Evolutionary conservation across 2,329 filamentous ascomycete genomes (phyloP).

Genomic region (Neurospora crassa): DNA sequence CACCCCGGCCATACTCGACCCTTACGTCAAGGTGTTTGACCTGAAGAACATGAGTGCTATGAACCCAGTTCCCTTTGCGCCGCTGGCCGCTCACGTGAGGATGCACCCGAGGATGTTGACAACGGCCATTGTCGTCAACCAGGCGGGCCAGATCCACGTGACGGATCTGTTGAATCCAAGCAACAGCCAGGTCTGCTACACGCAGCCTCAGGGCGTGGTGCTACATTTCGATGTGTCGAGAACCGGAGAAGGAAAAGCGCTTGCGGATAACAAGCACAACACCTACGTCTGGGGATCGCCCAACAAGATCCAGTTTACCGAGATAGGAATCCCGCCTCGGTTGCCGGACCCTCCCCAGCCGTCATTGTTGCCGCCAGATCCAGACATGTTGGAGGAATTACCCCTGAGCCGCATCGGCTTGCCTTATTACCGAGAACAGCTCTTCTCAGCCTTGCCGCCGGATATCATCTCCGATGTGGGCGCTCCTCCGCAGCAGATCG

Average conservation of each 20-base stretch:
- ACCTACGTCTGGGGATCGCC: conserved; percentile 86
- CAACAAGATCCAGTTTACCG: conserved; percentile 76
- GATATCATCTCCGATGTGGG: conserved; percentile 79
- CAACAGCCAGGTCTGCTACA: conserved; percentile 74
- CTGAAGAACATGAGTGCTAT: conserved; percentile 82
- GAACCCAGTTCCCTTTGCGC: conserved; percentile 84
- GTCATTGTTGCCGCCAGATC: conserved; percentile 48
- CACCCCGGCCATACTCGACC: conserved; percentile 71
- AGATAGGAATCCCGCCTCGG: conserved; percentile 68
- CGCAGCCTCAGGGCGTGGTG: conserved; percentile 65
- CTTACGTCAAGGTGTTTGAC: conserved; percentile 91
- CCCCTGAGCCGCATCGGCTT: conserved; percentile 81
- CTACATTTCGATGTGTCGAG: conserved; percentile 77
- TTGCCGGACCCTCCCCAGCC: conserved; percentile 59
- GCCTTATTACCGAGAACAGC: conserved; percentile 81
- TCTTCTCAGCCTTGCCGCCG: conserved; percentile 84
- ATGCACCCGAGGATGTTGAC: conserved; percentile 96
- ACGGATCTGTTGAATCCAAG: conserved; percentile 93
- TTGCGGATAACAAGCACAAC: conserved; percentile 68
- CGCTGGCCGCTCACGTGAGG: conserved; percentile 85
- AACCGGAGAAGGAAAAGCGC: conserved; percentile 74
- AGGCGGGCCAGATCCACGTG: conserved; percentile 87
- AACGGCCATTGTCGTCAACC: conserved; percentile 86
- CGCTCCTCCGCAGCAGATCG: conserved; percentile 67
- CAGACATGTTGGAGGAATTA: conserved; percentile 37